Base-by-base conservation (phyloP, 208 protist genomes). In the Leishmania guyanensis region DNA sequence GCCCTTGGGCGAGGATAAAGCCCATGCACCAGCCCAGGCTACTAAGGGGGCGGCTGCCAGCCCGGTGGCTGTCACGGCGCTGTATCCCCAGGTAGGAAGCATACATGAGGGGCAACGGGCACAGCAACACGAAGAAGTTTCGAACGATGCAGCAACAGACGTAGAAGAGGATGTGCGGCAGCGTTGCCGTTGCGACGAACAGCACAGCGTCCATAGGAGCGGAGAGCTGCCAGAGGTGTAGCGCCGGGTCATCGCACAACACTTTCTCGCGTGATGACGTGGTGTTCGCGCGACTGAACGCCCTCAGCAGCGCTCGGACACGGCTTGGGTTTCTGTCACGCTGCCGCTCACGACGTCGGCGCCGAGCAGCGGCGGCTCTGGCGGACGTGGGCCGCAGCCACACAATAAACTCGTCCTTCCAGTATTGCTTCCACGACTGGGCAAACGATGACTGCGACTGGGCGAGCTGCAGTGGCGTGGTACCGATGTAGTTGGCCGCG, bases 151-250 rank as follows among this genome's bases (percentile, higher is more conserved):
- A 56, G 48, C 78, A 86, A 69, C 79, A 85, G 16, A 87, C 29
- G 54, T 68, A 83, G n/a, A 85, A 75, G 14, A 88, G 68, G 51
- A 87, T 1, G 50, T 92, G 88, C 6, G 90, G 90, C 43, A 87
- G 46, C n/a, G 68, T 56, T 2, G 77, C 82, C 17, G 78, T 64
- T 0, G 73, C 81, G 26, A 84, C 17, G 53, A 85, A 75, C 33
- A 51, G 77, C 77, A 62, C 53, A 29, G 36, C 69, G 74, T 82
- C 77, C 43, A 79, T 65, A 6, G 77, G 68, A 0, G 81, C 76
- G 78, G 73, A 86, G 22, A 89, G 54, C 43, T 84, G 62, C 78
- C 82, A 84, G 33, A 86, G 43, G 54, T 62, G 74, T 65, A 46
- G 71, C 70, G 64, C 72, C 16, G 76, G 79, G 20, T 77, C 68